Evolutionary conservation across 306 rosid genomes (phyloP), one percentile per base, ranked within the genome.

Genomic region (Prinsepia uniflora): DNA sequence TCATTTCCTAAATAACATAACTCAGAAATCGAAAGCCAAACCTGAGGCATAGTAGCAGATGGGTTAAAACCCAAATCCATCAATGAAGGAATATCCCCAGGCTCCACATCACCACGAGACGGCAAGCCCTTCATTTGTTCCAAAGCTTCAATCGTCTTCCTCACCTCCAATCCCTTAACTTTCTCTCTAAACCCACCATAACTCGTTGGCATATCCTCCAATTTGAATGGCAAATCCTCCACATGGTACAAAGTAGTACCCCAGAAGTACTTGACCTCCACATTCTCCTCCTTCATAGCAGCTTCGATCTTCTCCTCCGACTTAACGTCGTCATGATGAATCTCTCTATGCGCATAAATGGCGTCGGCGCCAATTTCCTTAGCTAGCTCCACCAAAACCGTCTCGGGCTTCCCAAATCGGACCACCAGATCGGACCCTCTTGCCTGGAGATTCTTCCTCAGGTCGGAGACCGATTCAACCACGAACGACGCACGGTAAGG

Each of bases 401-500:
- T 78, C 57, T 91, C 97, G 1, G 97, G 99, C 76, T 86, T 88
- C 58, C 99, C 97, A 41, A 95, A 73, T 52, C 99, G 53, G 4
- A 95, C 92, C 41, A 91, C 92, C 0, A 95, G 91, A 80, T 95
- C 95, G 17, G 99, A 95, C 62, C 99, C 99, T 65, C 89, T 81
- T 0, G 87, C 81, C 76, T 82, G 85, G 47, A 95, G 96, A 67
- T 81, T 91, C 74, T 75, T 84, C 34, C 99, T 76, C 3, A 95
- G 86, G 75, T 91, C 91, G 4, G 86, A 48, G 15, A 95, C 97
- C 44, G 99, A 88, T 59, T 95, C 87, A 53, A 95, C 78, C 48
- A 91, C 70, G 81, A 95, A 95, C 10, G 76, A 15, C 20, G 97
- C 96, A 4, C 92, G 88, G 84, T 77, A 86, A 0, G 96, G 91